Evolutionary conservation across 2,329 filamentous ascomycete species (phyloP).

Genomic region (Penicillium sp.): DNA sequence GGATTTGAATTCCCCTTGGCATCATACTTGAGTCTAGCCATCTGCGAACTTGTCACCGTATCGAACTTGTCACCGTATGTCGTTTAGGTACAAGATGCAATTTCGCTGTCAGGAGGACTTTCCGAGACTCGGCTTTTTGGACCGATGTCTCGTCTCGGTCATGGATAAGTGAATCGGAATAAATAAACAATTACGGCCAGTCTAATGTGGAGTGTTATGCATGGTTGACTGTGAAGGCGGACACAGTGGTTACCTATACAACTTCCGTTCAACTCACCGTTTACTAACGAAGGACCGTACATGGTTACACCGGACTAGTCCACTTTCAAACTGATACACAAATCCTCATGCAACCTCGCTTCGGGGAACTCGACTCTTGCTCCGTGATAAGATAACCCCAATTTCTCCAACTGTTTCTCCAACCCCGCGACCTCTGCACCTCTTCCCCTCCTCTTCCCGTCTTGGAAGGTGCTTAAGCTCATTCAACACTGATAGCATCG

Average conservation of each 20-base stretch:
- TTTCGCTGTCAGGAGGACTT: neutral
- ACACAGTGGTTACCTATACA: too few relatives aligned
- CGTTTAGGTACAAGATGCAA: neutral
- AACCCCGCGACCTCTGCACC: slow-evolving; percentile 4
- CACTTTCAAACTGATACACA: too few relatives aligned
- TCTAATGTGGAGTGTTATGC: too few relatives aligned
- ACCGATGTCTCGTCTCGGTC: neutral
- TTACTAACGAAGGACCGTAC: too few relatives aligned
- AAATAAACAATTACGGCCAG: too few relatives aligned
- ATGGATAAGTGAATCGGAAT: too few relatives aligned
- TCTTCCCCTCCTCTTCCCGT: neutral
- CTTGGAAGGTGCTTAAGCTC: neutral
- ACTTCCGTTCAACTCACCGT: too few relatives aligned
- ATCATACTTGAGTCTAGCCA: neutral
- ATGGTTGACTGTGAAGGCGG: too few relatives aligned
- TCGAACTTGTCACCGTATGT: neutral
- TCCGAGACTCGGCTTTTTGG: neutral
- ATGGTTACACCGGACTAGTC: too few relatives aligned
- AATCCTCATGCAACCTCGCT: neutral
- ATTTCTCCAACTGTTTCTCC: slow-evolving; percentile 10
- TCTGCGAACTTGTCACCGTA: neutral
- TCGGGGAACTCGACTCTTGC: neutral
- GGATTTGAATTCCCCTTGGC: neutral
- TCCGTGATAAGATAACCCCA: slow-evolving; percentile 5
- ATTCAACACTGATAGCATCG: neutral